Base-by-base conservation (phyloP, 1,284 basidiomycete species). In the Lentinus polychrous region DNA sequence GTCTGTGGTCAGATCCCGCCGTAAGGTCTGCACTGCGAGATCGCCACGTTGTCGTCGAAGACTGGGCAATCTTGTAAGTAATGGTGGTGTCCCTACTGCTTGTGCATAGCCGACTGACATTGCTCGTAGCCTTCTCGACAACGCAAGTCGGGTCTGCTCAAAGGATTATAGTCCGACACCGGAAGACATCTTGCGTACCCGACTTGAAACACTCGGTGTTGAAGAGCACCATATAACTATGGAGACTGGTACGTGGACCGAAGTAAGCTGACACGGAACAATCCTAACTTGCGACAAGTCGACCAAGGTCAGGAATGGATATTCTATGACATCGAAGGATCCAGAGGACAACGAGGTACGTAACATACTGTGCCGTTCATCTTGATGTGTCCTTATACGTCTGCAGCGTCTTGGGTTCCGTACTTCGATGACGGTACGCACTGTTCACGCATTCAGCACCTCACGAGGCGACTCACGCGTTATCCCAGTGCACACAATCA, bases 111-210 rank as follows among this genome's bases (percentile, higher is more conserved):
- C 24, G 43, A 5, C 17, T 15, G 23, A 24, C 32, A 45, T 36
- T 12, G 35, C 12, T 10, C n/a, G 10, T 43, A 84, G 81, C 56
- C 84, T 83, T 57, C 60, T 85, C 48, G 69, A 79, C 49, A 71
- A 81, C 49, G 71, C 76, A 0, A 57, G 58, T 11, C 74, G 81
- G 2, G 67, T 85, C 31, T 72, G 77, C 1, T 59, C 66, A 8
- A 66, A 68, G 34, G 66, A 72, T 48, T 85, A 82, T 54, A 56
- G 64, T 14, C 82, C 82, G 5, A 73, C 68, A 4, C 59, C 75
- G 77, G 80, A 75, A 37, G 82, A 86, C 55, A 75, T 86, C 42
- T 65, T 86, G 22, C 76, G 77, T 37, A 81, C 82, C 15, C 71
- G 81, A 27, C 67, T 84, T 23, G 72, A 74, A n/a, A 86, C 83